Evolutionary conservation across 2,329 filamentous ascomycete species (phyloP), one percentile per base, ranked within the genome.

Genomic region (Niveomyces coronatus): DNA sequence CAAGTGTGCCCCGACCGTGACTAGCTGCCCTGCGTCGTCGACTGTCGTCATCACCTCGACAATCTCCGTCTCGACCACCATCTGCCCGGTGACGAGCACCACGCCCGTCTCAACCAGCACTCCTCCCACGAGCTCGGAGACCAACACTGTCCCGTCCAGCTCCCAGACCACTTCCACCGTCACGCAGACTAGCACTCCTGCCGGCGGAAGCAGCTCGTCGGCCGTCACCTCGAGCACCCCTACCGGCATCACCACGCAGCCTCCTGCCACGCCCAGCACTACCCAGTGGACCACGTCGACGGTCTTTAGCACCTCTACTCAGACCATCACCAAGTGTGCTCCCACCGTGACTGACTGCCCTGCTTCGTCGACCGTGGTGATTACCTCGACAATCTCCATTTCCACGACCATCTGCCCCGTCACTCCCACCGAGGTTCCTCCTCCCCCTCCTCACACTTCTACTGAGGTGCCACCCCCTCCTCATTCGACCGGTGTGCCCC

Each of bases 331-430:
- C 31, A 27, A 35, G 24, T 57, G 55, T 44, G 48, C 53, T 14
- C 44, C 54, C 4, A 45, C 47, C 15, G 51, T 57, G 36, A 51
- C 49, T n/a, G 38, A 54, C 41, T 58, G 56, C 47, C 56, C 55
- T 35, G 43, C 45, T 14, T 41, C 45, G 19, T 45, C 48, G 23
- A 51, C 51, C 34, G 51, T 50, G 2, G 35, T 40, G 32, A 34
- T 46, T 35, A 57, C 52, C 9, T 46, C 54, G 46, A 56, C 56
- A n/a, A 42, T 51, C 19, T 45, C 55, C 17, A 33, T 54, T 31
- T 62, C 56, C 28, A 65, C 62, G 27, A 67, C 63, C 5, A 50
- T 64, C 40, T 65, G 62, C 56, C 63, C 64, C 9, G 56, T 66
- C 37, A 55, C 51, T 14, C 35, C 18, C 31, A 38, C 35, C 27